phyloP scores from a whole-genome alignment of 2,329 filamentous ascomycete species.

The Cytospora paraplurivora region DNA sequence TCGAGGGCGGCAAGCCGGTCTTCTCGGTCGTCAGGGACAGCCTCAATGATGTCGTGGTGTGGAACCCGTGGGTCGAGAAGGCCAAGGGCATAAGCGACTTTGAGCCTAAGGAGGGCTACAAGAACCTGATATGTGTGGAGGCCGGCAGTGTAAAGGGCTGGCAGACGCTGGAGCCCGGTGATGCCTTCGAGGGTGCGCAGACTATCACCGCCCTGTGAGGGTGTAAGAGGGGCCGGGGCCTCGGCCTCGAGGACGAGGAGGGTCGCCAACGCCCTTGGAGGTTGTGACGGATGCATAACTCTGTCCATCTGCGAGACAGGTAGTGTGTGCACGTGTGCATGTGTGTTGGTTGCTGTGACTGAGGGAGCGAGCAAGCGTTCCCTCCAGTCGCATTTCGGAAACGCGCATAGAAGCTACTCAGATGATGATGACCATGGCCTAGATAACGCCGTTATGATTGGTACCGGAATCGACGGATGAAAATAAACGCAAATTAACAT shows the following conservation, averaged over 20 bases:
- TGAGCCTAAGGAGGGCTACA: constrained; percentile 83
- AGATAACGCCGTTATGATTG: constrained; percentile 1
- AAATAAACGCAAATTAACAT: not conserved
- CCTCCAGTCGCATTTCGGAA: not conserved
- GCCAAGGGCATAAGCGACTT: constrained; percentile 83
- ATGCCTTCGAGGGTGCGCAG: constrained; percentile 65
- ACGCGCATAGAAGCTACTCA: not conserved
- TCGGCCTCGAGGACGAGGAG: not conserved
- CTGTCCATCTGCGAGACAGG: not conserved
- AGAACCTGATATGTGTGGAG: constrained; percentile 93
- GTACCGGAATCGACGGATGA: not conserved
- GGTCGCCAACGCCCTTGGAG: constrained; percentile 7
- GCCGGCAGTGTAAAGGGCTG: constrained; percentile 81
- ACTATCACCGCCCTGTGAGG: constrained; percentile 48
- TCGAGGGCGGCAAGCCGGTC: constrained; percentile 62
- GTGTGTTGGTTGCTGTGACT: not conserved
- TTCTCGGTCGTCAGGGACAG: constrained; percentile 83
- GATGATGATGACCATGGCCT: not conserved
- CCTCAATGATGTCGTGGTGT: constrained; percentile 85
- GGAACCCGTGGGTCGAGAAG: constrained; percentile 96
- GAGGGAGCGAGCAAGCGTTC: too few relatives aligned
- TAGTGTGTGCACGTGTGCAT: not conserved
- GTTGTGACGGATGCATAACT: constrained; percentile 16
- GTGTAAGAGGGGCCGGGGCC: not conserved
- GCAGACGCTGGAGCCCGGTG: constrained; percentile 81